Percentiles rank a stretch among this genome's conserved stretches.
Conservation (phyloP, 2,329 filamentous ascomycete species). For the Pyrenochaeta sp. region DNA sequence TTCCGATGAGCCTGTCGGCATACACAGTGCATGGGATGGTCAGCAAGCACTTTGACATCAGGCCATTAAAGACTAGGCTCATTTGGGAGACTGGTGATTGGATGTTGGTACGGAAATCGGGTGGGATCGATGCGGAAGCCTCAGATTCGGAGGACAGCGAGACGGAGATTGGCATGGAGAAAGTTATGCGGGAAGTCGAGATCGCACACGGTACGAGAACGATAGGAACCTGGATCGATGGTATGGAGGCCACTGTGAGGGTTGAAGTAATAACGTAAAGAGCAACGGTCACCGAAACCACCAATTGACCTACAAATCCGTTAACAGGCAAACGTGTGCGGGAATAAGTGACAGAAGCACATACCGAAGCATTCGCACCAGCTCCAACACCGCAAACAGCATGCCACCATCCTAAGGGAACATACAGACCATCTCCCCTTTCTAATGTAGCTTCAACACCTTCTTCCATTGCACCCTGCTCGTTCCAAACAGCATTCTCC, state of each 20-base stretch:
- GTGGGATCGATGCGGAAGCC: constrained; percentile 61
- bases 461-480: constrained; percentile 11
- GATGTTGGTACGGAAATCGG: constrained; percentile 74
- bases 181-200: constrained; percentile 80
- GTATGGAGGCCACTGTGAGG: constrained; percentile 71
- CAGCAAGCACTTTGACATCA: constrained; percentile 70
- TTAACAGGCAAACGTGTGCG: constrained; percentile 35
- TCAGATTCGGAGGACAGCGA: constrained; percentile 53
- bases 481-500: constrained; percentile 74
- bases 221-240: constrained; percentile 84
- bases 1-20: constrained; percentile 80
- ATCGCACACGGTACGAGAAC: constrained; percentile 80
- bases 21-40: constrained; percentile 84
- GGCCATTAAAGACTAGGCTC: constrained; percentile 70
- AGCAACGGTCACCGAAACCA: constrained; percentile 70
- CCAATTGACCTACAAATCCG: constrained; percentile 69
- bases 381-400: constrained; percentile 71
- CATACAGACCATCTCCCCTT: constrained; percentile 76
- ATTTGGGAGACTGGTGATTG: constrained; percentile 92
- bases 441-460: constrained; percentile 57
- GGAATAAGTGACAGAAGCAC: too few relatives aligned
- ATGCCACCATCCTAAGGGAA: constrained; percentile 88
- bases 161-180: constrained; percentile 68
- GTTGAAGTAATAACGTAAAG: constrained; percentile 61
- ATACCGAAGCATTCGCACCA: constrained; percentile 65